Conservation (phyloP, 1,284 basidiomycete species). For the Cryptococcus sp. region DNA sequence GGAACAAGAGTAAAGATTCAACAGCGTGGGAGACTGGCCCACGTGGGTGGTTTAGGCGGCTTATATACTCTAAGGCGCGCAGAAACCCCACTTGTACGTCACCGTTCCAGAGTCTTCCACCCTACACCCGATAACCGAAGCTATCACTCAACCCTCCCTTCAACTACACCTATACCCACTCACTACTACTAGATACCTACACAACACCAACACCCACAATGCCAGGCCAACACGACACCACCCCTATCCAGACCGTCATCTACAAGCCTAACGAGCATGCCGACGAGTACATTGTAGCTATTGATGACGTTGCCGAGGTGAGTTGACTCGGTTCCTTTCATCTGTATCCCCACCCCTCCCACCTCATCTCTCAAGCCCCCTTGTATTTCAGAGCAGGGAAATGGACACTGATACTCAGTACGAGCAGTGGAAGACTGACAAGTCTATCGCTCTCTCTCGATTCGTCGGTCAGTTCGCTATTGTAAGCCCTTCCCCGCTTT, state of each 20-base stretch:
- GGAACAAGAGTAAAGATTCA: no score
- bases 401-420: constrained; percentile 19
- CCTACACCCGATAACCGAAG: no score
- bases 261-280: constrained; percentile 29
- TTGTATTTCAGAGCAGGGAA: neutral
- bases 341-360: neutral
- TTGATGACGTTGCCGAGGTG: constrained; percentile 42
- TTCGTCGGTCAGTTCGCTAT: constrained; percentile 42
- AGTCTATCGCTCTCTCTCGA: constrained; percentile 39
- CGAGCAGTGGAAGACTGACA: constrained; percentile 41
- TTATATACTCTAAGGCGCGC: no score
- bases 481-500: constrained; percentile 23
- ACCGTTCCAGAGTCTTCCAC: no score
- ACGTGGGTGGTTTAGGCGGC: no score
- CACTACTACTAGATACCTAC: neutral
- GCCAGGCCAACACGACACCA: neutral
- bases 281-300: constrained; percentile 42
- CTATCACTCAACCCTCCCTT: neutral
- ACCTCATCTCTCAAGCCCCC: neutral
- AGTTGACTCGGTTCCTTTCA: constrained; percentile 4
- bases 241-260: neutral
- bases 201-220: neutral
- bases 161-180: neutral
- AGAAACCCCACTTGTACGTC: no score
- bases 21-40: no score